phyloP scores from a whole-genome alignment of 2,329 filamentous ascomycete species.

The Xylariaceae sp. region DNA sequence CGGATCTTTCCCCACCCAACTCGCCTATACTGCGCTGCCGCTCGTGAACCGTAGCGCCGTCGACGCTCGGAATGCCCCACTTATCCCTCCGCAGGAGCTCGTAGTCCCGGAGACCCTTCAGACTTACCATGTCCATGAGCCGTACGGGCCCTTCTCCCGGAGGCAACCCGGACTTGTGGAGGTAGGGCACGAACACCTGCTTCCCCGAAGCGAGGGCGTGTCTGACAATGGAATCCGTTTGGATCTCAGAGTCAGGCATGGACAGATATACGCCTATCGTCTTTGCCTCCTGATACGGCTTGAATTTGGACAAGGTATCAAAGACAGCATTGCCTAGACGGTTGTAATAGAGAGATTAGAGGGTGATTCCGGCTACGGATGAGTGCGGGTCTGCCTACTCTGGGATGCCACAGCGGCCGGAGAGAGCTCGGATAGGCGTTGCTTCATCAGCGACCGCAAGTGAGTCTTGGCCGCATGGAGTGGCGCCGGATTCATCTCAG shows the following conservation, averaged over 20 bases:
- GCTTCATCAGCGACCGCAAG: conserved; percentile 66
- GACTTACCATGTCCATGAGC: conserved; percentile 92
- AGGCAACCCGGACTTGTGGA: conserved; percentile 58
- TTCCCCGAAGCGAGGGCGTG: conserved; percentile 76
- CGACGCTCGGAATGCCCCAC: conserved; percentile 93
- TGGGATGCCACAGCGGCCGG: conserved; percentile 61
- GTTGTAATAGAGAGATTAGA: conserved; percentile 7
- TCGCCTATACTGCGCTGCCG: conserved; percentile 72
- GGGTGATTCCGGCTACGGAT: not conserved
- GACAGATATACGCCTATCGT: conserved; percentile 85
- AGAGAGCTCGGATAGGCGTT: conserved; percentile 57
- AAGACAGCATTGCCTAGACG: conserved; percentile 60
- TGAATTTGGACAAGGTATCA: conserved; percentile 59
- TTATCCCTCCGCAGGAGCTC: conserved; percentile 69
- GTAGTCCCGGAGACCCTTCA: conserved; percentile 72
- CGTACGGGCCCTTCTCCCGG: conserved; percentile 51
- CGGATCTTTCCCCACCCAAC: conserved; percentile 42
- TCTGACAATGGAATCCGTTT: conserved; percentile 75
- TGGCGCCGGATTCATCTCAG: conserved; percentile 35
- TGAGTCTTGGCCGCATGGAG: conserved; percentile 70
- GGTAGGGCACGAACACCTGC: conserved; percentile 85
- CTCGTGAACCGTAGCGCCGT: conserved; percentile 57
- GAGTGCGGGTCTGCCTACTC: conserved; percentile 51
- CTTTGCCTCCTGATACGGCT: conserved; percentile 70
- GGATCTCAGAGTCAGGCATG: conserved; percentile 84